These are phyloP conservation scores for Auriscalpium microsporum DNA, from an alignment of 768 basidiomycete species.

Conservation along the genomic window DNA sequence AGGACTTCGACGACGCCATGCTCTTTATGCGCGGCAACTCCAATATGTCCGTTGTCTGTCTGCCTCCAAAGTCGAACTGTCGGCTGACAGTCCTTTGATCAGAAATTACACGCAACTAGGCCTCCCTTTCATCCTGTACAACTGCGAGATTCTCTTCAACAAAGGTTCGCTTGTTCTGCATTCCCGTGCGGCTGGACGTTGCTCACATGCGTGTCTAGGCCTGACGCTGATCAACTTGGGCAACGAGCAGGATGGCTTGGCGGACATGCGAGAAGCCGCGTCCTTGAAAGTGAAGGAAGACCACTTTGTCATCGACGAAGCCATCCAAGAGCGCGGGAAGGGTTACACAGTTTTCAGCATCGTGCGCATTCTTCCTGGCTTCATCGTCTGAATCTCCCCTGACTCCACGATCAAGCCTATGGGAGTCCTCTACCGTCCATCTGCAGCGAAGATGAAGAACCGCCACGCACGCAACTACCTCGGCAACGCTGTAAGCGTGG, in stretches of 20 bases:
- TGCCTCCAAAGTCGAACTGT: not conserved
- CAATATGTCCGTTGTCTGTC: slow-evolving; percentile 51
- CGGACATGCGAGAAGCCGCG: slow-evolving; percentile 60
- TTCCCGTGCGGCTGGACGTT: not conserved
- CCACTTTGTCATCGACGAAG: slow-evolving; percentile 89
- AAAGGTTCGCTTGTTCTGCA: slow-evolving; percentile 34
- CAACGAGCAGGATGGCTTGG: slow-evolving; percentile 54
- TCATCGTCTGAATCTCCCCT: too few species aligned
- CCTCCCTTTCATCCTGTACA: slow-evolving; percentile 80
- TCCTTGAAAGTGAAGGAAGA: slow-evolving; percentile 69
- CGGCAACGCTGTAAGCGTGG: slow-evolving; percentile 68
- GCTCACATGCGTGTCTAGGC: not conserved
- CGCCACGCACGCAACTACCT: slow-evolving; percentile 80
- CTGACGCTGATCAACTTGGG: slow-evolving; percentile 70
- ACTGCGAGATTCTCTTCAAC: slow-evolving; percentile 88
- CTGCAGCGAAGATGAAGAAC: slow-evolving; percentile 85
- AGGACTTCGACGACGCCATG: slow-evolving; percentile 79
- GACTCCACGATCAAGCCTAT: slow-evolving; percentile 48
- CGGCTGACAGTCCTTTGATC: not conserved
- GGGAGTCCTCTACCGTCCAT: slow-evolving; percentile 82
- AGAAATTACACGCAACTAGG: slow-evolving; percentile 92
- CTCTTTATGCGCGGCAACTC: slow-evolving; percentile 76
- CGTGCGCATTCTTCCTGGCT: slow-evolving; percentile 37
- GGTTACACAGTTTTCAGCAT: slow-evolving; percentile 92
- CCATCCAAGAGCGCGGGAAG: slow-evolving; percentile 69